Base-by-base conservation (phyloP, 2,329 filamentous ascomycete species). In the Xylariales sp. region DNA sequence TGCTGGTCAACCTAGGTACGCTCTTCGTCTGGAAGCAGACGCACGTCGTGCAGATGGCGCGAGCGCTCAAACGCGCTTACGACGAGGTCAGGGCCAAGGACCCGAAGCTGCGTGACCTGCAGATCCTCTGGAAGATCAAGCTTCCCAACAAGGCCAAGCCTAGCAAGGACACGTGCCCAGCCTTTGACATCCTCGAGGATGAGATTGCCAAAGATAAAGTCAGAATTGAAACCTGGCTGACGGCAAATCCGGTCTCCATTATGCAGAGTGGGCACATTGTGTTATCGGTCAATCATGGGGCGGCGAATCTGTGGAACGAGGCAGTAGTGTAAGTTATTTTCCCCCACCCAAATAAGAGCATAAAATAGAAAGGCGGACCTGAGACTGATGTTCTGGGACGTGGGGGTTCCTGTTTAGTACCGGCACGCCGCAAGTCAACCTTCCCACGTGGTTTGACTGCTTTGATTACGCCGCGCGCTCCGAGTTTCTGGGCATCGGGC, bases 41-140 rank as follows among this genome's bases (percentile, higher is more conserved):
- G 5, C n/a, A 58, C n/a, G 61, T 61, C 2, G 40, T 46, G 20
- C 54, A 62, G 15, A 60, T 69, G 25, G 57, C 60, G 1, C 38
- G 29, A 2, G 59, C 57, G 1, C 19, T 69, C 4, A 50, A 53
- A 2, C 46, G 52, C 1, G 46, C 64, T 11, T 46, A 69, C 2
- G 47, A 60, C 12, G 37, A 61, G 43, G 6, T 48, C 46, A 1
- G 37, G 40, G 2, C 41, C 53, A 6, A 53, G 56, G 33, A 38
- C 47, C 5, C 6, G 51, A 46, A 48, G 53, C 56, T 23, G 29
- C 54, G 15, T 28, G 44, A 46, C 2, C 40, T 64, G 8, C 56
- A 61, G 37, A 49, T 65, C 4, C 43, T 66, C 7, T 67, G 63
- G 63, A 67, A 66, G 44, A 41, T 65, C 6, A 41, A 21, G 11